Percentiles rank a stretch among this genome's conserved stretches.
phyloP scores from a whole-genome alignment of 2,329 filamentous ascomycete species.

The Trichothecium sympodiale region DNA sequence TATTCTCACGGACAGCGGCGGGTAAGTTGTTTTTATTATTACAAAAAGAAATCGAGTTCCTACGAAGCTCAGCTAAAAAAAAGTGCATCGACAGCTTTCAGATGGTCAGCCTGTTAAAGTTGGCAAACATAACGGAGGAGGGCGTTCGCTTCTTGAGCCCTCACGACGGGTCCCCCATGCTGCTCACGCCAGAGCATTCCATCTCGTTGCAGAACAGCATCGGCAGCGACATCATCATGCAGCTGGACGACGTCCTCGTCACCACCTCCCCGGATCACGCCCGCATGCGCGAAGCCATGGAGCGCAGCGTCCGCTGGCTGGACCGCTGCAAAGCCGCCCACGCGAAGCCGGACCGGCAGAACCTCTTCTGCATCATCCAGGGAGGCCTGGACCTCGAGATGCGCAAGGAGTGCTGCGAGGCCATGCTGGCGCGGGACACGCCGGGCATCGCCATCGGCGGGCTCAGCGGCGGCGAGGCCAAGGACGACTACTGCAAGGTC shows the following conservation, averaged over 20 bases:
- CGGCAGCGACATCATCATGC: constrained; percentile 98
- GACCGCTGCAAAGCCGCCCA: constrained; percentile 91
- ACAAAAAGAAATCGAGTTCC: not conserved
- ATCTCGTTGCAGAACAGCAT: constrained; percentile 95
- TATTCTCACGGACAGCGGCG: constrained; percentile 73
- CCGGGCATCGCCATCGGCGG: constrained; percentile 96
- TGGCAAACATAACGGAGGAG: constrained; percentile 90
- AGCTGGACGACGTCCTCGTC: constrained; percentile 93
- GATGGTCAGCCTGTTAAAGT: constrained; percentile 92
- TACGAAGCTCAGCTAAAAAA: not conserved
- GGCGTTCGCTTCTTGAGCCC: constrained; percentile 94
- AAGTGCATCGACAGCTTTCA: constrained; percentile 58
- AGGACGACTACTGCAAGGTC: constrained; percentile 82
- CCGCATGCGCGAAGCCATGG: constrained; percentile 90
- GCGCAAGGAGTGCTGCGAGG: constrained; percentile 67
- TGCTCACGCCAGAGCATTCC: constrained; percentile 93
- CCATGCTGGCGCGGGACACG: constrained; percentile 85
- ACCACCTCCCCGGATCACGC: constrained; percentile 84
- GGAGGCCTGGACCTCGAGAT: constrained; percentile 84
- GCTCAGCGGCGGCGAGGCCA: constrained; percentile 88
- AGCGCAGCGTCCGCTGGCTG: constrained; percentile 87
- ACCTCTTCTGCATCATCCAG: constrained; percentile 97
- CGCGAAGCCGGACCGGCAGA: constrained; percentile 70
- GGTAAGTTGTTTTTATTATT: constrained; percentile 30
- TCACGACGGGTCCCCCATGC: constrained; percentile 90